A percentile compares a stretch with the other conserved stretches of the same genome.
These are phyloP conservation scores for Closterium sp. DNA, from an alignment of 139 green algal genomes.

Conservation along the genomic window DNA sequence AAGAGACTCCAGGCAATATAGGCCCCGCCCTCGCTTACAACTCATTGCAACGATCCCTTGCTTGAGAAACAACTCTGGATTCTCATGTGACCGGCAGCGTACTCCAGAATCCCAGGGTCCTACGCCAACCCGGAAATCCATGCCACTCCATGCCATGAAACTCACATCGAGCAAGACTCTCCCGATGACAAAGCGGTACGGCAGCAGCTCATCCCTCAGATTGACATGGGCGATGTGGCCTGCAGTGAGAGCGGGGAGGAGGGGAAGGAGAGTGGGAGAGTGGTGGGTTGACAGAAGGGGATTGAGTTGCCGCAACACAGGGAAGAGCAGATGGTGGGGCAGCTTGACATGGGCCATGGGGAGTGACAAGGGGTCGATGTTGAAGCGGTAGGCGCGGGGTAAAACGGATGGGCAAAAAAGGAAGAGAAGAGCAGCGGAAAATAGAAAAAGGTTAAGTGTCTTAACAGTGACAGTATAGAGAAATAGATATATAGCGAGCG, in stretches of 20 bases:
- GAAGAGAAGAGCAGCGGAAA: too few species aligned
- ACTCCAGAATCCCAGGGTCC: constrained; percentile 11
- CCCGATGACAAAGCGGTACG: constrained; percentile 76
- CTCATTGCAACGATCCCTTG: too few species aligned
- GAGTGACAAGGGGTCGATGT: too few species aligned
- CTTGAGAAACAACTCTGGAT: neutral
- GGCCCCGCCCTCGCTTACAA: too few species aligned
- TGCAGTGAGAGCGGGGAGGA: neutral
- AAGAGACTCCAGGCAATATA: too few species aligned
- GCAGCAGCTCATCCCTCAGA: constrained; percentile 79
- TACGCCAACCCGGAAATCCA: constrained; percentile 72
- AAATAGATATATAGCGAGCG: too few species aligned
- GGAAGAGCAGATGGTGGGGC: neutral
- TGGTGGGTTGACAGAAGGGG: neutral
- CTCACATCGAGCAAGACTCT: constrained; percentile 77
- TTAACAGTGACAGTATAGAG: too few species aligned
- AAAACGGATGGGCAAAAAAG: too few species aligned
- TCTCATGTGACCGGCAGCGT: neutral
- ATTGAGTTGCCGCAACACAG: neutral
- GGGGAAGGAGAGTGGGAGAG: neutral
- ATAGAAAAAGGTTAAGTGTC: too few species aligned
- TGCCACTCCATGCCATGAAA: constrained; percentile 57
- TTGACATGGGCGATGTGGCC: constrained; percentile 96
- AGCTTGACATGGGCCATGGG: neutral
- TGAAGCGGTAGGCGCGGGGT: too few species aligned